Base-by-base conservation (phyloP, 371 early-diverging fungal species). In the Apophysomyces ossiformis region DNA sequence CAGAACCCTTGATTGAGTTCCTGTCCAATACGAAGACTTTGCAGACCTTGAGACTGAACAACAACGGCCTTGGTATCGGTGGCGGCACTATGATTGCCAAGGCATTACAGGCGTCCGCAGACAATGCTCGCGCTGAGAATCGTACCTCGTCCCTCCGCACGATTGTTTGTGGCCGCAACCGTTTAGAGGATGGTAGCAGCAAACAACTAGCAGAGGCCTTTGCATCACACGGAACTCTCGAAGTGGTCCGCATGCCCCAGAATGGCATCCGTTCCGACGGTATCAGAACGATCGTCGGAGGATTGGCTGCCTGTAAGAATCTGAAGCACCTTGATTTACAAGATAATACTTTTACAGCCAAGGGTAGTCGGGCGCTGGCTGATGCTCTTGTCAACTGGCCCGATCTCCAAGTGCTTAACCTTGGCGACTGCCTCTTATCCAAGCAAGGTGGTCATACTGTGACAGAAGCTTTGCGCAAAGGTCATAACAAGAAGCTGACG, bases 231-330 rank as follows among this genome's bases (percentile, higher is more conserved):
- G 89, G 86, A 32, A 84, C 85, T 1, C 71, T 99, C 41, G 81
- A 79, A 39, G 90, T 92, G 54, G 85, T 99, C n/a, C 88, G 93
- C 63, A 91, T 99, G 89, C 96, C 96, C 37, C 98, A 99, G 76
- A 97, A 99, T 75, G 95, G 96, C 63, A 99, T 99, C 66, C 93
- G 98, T 32, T 92, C 96, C 11, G 97, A 95, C 44, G 98, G 99
- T 65, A 90, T 97, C 60, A 75, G 72, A 18, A 82, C 82, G 63
- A 75, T 99, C 44, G 77, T 93, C 26, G 72, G 73, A n/a, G 92
- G 93, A 9, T 75, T 97, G 11, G 72, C 85, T 15, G 60, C 74
- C n/a, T 94, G 94, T 81, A 78, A 80, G 35, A 69, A 81, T 18
- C 74, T 99, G 57, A 84, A 88, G 60, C 83, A 87, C 61, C 76